These are phyloP conservation scores for Xanthoparmelia taractica DNA, from an alignment of 495 filamentous ascomycete species.

Conservation along the genomic window DNA sequence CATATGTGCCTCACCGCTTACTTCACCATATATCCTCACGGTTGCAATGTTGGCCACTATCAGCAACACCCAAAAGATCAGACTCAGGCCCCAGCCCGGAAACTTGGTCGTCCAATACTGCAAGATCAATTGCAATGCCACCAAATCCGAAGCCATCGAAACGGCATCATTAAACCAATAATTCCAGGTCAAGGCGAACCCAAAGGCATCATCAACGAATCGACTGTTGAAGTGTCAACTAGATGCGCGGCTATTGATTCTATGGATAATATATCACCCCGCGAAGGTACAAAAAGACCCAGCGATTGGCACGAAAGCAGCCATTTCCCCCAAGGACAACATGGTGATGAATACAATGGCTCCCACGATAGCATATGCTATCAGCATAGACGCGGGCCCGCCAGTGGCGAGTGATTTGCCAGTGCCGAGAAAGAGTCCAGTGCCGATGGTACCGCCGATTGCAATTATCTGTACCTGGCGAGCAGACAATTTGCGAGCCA, in stretches of 20 bases:
- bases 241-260: slow-evolving; percentile 10
- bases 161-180: slow-evolving; percentile 57
- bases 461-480: slow-evolving; percentile 58
- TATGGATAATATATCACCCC: slow-evolving; percentile 32
- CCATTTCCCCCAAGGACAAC: slow-evolving; percentile 45
- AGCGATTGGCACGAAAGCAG: slow-evolving; percentile 43
- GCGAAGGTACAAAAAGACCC: slow-evolving; percentile 48
- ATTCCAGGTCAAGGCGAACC: slow-evolving; percentile 48
- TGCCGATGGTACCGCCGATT: slow-evolving; percentile 57
- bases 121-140: slow-evolving; percentile 47
- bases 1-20: slow-evolving; percentile 21
- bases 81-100: slow-evolving; percentile 43
- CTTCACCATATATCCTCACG: slow-evolving; percentile 48
- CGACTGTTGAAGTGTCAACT: slow-evolving; percentile 25
- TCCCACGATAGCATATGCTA: slow-evolving; percentile 45
- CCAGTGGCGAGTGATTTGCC: slow-evolving; percentile 51
- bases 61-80: slow-evolving; percentile 47
- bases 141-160: slow-evolving; percentile 47
- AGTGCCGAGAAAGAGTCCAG: slow-evolving; percentile 56
- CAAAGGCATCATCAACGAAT: slow-evolving; percentile 28
- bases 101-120: slow-evolving; percentile 48
- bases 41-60: slow-evolving; percentile 44
- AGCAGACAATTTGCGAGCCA: slow-evolving; percentile 36
- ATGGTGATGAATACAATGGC: slow-evolving; percentile 45
- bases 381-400: slow-evolving; percentile 56